Evolutionary conservation across 345 rosid genomes (phyloP), one percentile per base, ranked within the genome.

Genomic region (Linum trigynum): DNA sequence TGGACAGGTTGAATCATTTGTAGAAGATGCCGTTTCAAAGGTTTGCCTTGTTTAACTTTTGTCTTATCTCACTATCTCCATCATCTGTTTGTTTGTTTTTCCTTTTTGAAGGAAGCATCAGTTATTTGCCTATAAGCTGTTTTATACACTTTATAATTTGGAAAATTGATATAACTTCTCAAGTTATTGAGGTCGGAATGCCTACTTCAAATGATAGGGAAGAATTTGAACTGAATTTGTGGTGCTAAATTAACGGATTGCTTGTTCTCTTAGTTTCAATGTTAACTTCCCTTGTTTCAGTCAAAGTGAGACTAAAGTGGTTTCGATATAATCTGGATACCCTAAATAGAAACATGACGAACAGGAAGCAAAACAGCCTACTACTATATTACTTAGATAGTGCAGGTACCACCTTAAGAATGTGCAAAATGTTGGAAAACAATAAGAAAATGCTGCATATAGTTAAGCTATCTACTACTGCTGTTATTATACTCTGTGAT

Each of bases 21-120:
- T 94, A 71, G 68, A 88, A 75, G 99, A 94, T 80, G 97, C 97
- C 59, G 69, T 86, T 63, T 76, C 87, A 60, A 90, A 94, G 97
- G 99, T 94, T 62, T 66, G 79, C 71, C 64, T 70, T 65, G 23
- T 45, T 63, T 16, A 48, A 23, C 12, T 58, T 57, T 14, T 43
- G 45, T 64, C 57, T 16, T 48, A 12, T 48, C 12, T 41, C 9
- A 48, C 53, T 48, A 48, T 48, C 53, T 48, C 14, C 12, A 48
- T 48, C 53, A 48, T 48, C 14, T 48, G 53, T 43, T 43, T 48
- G 53, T 9, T 15, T 48, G 32, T 23, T 23, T 23, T 23, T 23
- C 32, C 32, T 23, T 23, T 23, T 23, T 23, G 32, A 23, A 23
- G 32, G 32, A 23, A 23, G 32, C 32, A 23, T 23, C 32, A 23